Conservation (phyloP, 164 flowering plant species). For the Nymphaea colorata region DNA sequence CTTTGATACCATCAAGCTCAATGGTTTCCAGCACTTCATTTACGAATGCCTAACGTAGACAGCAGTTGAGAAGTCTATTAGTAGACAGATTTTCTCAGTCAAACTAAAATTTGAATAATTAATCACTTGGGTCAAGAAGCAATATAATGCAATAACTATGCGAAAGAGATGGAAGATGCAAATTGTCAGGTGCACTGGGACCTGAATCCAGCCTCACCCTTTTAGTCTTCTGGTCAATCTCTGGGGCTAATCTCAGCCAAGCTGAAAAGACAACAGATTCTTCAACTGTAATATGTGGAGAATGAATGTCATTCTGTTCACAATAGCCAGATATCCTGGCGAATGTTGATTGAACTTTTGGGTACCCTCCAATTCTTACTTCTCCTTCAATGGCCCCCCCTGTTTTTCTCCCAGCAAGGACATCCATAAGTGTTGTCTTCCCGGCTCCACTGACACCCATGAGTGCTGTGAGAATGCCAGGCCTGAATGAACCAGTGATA, state of each 20-base stretch:
- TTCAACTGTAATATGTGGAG: conserved; percentile 66
- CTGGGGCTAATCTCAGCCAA: conserved; percentile 50
- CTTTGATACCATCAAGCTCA: conserved; percentile 62
- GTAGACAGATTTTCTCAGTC: no score
- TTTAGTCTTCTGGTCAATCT: conserved; percentile 43
- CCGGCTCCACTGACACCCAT: conserved; percentile 94
- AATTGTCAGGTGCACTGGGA: background rate
- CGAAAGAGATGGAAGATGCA: no score
- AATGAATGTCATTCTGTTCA: conserved; percentile 74
- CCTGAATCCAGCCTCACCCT: conserved; percentile 18
- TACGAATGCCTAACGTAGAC: conserved; percentile 39
- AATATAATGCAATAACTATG: no score
- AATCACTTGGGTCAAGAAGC: no score
- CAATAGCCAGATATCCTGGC: conserved; percentile 81
- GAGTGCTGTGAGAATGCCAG: conserved; percentile 75
- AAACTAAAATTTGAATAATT: no score
- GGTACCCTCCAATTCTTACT: conserved; percentile 57
- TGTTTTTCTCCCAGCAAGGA: conserved; percentile 76
- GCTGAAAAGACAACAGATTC: conserved; percentile 72
- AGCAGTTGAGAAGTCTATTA: no score
- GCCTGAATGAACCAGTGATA: conserved; percentile 57
- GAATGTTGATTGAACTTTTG: conserved; percentile 69
- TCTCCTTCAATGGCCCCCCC: conserved; percentile 65
- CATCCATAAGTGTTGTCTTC: conserved; percentile 79
- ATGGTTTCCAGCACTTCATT: conserved; percentile 63